A percentile compares a stretch with the other conserved stretches of the same genome.
Evolutionary conservation across 1,284 basidiomycete species (phyloP).

Genomic region (Ganoderma lucidum): DNA sequence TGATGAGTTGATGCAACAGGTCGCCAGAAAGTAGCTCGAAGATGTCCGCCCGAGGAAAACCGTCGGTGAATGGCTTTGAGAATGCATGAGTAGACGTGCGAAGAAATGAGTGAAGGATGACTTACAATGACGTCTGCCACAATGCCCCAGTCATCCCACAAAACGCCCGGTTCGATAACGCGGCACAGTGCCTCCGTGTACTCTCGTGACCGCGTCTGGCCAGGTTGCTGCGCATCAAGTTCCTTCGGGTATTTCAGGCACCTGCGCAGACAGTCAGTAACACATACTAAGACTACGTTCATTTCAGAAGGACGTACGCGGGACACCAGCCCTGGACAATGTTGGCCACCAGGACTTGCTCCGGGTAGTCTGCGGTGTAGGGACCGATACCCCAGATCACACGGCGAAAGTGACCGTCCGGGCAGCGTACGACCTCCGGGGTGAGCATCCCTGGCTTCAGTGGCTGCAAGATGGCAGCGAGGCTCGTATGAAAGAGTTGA

Average conservation of each 20-base stretch:
- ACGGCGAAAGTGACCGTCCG: slow-evolving; percentile 35
- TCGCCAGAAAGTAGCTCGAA: slow-evolving; percentile 37
- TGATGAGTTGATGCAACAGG: slow-evolving; percentile 40
- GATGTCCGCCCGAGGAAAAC: slow-evolving; percentile 39
- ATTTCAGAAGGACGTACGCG: slow-evolving; percentile 24
- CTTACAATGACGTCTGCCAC: slow-evolving; percentile 34
- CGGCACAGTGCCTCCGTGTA: slow-evolving; percentile 20
- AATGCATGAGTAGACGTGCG: no score
- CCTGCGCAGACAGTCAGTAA: no score
- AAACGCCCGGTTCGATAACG: slow-evolving; percentile 12
- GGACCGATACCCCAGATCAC: slow-evolving; percentile 39
- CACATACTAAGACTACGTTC: slow-evolving; percentile 9
- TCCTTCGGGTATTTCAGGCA: no score
- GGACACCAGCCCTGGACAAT: slow-evolving; percentile 42
- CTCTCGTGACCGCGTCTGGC: slow-evolving; percentile 16
- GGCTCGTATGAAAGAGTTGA: no score
- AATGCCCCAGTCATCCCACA: slow-evolving; percentile 35
- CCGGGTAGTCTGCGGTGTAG: slow-evolving; percentile 43
- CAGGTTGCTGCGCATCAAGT: slow-evolving; percentile 25
- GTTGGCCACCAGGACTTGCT: slow-evolving; percentile 37
- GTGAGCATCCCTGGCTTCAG: no score
- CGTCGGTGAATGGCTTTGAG: slow-evolving; percentile 34
- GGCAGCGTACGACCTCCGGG: slow-evolving; percentile 31
- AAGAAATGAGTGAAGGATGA: background rate
- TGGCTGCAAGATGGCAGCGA: no score